Base-by-base conservation (phyloP, 2,329 filamentous ascomycete genomes). In the Cylindrodendrum hubeiense region DNA sequence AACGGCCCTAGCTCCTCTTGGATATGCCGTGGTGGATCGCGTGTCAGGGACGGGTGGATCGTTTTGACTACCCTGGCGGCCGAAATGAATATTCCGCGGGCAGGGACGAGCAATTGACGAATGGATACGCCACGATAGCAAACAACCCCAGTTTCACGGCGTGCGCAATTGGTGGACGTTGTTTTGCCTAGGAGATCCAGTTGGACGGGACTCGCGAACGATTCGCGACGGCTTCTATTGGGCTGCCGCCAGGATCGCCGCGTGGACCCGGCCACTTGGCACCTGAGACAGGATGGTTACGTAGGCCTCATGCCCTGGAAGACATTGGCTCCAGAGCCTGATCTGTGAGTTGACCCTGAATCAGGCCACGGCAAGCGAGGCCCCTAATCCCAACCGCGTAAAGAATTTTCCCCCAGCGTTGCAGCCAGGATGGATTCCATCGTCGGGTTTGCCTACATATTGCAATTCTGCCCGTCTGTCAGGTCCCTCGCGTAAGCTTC, bases 231-330 rank as follows among this genome's bases (percentile, higher is more conserved):
- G 19, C 22, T 15, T 50, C 54, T 19, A 58, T 63, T 56, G 60
- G 44, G 26, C 33, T 33, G 12, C 26, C 28, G 26, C 26, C n/a
- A 19, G 30, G 34, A 59, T 63, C 60, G 41, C 54, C 43, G 49
- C 24, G 24, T 28, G 39, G 28, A 4, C 8, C 10, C 17, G n/a
- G 17, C 47, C 37, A 19, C 60, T 28, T 52, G 54, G 24, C 33
- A 63, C 60, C 60, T 63, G 54, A 63, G 60, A 63, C 60, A 57
- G 41, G 41, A 54, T 34, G 60, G 43, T 63, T 63, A 54, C 60
- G 60, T 63, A 43, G 54, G 39, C 60, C 26, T 43, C 24, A 15
- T 19, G 54, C 41, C 60, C 19, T 50, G 33, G 39, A 6, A 8
- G 22, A 54, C 21, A 37, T 50, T 50, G 41, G 21, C 21, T 21